Evolutionary conservation across 2,329 filamentous ascomycete genomes (phyloP).

Genomic region (Sclerotinia nivalis): DNA sequence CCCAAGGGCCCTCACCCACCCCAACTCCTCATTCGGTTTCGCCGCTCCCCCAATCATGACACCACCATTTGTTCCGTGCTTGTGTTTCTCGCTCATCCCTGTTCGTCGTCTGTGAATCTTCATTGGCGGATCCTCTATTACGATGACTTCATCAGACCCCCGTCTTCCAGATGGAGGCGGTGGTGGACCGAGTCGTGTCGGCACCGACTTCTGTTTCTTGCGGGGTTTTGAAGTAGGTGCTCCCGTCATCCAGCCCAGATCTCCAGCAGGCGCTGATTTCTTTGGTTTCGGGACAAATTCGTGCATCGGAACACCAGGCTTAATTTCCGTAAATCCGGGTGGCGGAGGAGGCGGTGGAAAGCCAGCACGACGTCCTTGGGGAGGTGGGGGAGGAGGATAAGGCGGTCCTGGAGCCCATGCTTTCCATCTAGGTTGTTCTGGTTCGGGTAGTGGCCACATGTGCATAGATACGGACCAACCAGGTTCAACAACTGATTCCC

Average conservation of each 20-base stretch:
- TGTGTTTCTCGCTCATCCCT: not conserved
- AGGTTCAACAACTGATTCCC: constrained; percentile 78
- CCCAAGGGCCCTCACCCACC: constrained; percentile 8
- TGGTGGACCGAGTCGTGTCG: not conserved
- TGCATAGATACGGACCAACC: constrained; percentile 72
- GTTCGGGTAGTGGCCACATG: constrained; percentile 58
- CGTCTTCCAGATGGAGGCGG: not conserved
- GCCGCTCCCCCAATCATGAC: not conserved
- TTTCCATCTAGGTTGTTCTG: not conserved
- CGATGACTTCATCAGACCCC: not conserved
- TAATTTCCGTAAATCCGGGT: not conserved
- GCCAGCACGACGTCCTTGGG: not conserved
- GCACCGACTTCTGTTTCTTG: not conserved
- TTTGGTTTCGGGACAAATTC: not conserved
- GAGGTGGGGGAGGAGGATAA: not conserved
- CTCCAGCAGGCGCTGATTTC: not conserved
- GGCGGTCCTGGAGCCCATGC: not conserved
- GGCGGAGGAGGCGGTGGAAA: not conserved
- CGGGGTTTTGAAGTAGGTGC: not conserved
- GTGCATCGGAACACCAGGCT: not conserved
- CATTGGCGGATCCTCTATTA: not conserved
- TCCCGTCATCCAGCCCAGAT: not conserved
- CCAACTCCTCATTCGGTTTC: constrained; percentile 5
- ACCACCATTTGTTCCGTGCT: not conserved
- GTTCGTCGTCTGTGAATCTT: not conserved